Evolutionary conservation across 2,329 filamentous ascomycete genomes (phyloP).

Genomic region (Stagonosporopsis vannaccii): DNA sequence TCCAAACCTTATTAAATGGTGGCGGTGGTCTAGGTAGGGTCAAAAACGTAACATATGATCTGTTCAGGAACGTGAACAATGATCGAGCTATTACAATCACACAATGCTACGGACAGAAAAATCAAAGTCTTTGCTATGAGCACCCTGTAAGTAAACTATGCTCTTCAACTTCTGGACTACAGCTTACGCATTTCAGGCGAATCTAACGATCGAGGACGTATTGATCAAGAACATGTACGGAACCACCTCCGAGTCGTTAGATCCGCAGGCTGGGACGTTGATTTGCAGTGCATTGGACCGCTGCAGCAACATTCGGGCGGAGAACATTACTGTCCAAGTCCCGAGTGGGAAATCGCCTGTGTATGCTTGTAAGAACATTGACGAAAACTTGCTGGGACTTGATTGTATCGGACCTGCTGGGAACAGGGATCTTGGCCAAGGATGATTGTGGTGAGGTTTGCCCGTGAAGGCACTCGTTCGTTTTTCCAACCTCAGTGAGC

Average conservation of each 20-base stretch:
- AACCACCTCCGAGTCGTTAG: slow-evolving; percentile 49
- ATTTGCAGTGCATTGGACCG: slow-evolving; percentile 50
- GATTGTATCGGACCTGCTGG: not conserved
- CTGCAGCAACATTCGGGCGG: slow-evolving; percentile 17
- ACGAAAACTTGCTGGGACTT: not conserved
- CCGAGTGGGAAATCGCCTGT: slow-evolving; percentile 8
- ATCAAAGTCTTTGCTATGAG: slow-evolving; percentile 62
- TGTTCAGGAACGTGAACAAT: slow-evolving; percentile 64
- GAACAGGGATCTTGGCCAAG: not conserved
- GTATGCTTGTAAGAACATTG: slow-evolving; percentile 18
- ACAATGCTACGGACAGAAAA: slow-evolving; percentile 67
- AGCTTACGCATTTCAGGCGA: slow-evolving; percentile 2
- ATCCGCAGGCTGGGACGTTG: slow-evolving; percentile 42
- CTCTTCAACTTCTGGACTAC: not conserved
- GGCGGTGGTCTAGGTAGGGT: slow-evolving; percentile 67
- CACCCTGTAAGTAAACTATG: slow-evolving; percentile 54
- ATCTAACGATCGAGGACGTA: slow-evolving; percentile 49
- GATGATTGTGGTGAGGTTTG: not conserved
- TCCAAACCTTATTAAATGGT: slow-evolving; percentile 44
- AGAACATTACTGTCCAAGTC: slow-evolving; percentile 16
- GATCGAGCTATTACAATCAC: slow-evolving; percentile 67
- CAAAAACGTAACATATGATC: slow-evolving; percentile 68
- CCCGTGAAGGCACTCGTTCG: too few species aligned
- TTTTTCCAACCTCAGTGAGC: too few species aligned
- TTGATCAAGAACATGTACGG: slow-evolving; percentile 62